Evolutionary conservation across 768 basidiomycete genomes (phyloP).

Genomic region (Russula compacta): DNA sequence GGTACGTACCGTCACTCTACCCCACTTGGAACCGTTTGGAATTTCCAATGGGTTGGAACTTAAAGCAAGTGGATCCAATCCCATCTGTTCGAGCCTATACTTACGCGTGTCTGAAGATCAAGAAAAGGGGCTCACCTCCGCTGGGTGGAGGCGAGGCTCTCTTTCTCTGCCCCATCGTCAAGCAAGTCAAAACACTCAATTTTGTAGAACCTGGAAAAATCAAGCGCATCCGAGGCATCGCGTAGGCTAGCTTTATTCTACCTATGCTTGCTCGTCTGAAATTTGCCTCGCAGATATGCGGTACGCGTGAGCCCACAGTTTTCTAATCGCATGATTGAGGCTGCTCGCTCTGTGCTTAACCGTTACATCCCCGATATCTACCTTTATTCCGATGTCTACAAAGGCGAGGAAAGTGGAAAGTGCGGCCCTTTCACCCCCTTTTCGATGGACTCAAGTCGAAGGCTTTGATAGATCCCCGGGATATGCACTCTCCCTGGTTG

Average conservation of each 20-base stretch:
- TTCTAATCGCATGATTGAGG: conserved; percentile 95
- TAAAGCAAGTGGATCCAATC: conserved; percentile 39
- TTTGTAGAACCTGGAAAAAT: conserved; percentile 89
- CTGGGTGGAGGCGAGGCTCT: conserved; percentile 89
- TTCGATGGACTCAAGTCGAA: background rate
- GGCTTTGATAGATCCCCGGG: conserved; percentile 71
- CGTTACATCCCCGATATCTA: conserved; percentile 98
- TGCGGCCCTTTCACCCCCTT: conserved; percentile 35
- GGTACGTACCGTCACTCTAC: conserved; percentile 81
- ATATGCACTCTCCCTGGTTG: conserved; percentile 82
- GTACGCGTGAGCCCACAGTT: conserved; percentile 96
- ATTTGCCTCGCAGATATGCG: conserved; percentile 55
- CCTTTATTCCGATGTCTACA: conserved; percentile 96
- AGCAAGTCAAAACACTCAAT: conserved; percentile 85
- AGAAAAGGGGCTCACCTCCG: conserved; percentile 87
- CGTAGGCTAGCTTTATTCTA: conserved; percentile 45
- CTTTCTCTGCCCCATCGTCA: conserved; percentile 87
- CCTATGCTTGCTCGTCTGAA: background rate
- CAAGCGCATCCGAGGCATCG: conserved; percentile 89
- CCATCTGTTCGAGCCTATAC: background rate
- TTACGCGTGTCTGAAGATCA: conserved; percentile 53
- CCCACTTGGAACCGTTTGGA: conserved; percentile 84
- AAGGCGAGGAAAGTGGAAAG: conserved; percentile 97
- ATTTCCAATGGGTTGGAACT: conserved; percentile 87
- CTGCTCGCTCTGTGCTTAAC: conserved; percentile 85